Conservation (phyloP, 805 yeast species). For the Saturnispora silvae region DNA sequence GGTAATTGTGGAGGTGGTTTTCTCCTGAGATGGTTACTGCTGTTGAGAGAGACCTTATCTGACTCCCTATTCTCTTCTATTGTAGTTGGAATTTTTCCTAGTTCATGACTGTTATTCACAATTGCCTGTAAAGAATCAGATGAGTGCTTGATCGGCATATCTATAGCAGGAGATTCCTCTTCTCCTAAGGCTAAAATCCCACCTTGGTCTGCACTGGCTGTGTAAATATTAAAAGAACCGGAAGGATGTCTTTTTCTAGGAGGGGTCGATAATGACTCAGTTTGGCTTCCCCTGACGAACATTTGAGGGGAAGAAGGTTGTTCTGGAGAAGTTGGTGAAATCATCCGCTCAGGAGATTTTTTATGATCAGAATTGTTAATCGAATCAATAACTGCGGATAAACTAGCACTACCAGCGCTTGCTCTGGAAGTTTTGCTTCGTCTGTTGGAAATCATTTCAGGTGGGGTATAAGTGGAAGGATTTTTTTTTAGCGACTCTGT, state of each 20-base stretch:
- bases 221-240: slow-evolving; percentile 6
- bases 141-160: neutral
- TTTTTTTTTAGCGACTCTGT: slow-evolving; percentile 1
- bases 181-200: slow-evolving; percentile 1
- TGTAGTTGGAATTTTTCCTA: slow-evolving; percentile 4
- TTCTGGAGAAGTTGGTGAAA: neutral
- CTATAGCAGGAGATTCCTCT: neutral
- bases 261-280: neutral
- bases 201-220: slow-evolving; percentile 7
- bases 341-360: slow-evolving; percentile 3
- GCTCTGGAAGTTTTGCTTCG: slow-evolving; percentile 19
- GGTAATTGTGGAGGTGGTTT: too few species aligned
- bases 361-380: slow-evolving; percentile 3
- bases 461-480: slow-evolving; percentile 28
- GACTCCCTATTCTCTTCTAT: slow-evolving; percentile 1
- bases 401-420: neutral
- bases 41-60: neutral
- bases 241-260: slow-evolving; percentile 4
- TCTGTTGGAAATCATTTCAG: slow-evolving; percentile 60
- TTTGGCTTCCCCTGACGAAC: slow-evolving; percentile 14
- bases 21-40: too few species aligned
- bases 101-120: neutral
- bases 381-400: slow-evolving; percentile 1
- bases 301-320: slow-evolving; percentile 18
- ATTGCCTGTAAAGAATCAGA: neutral